Evolutionary conservation across 257 asterid genomes (phyloP).

Genomic region (Haberlea rhodopensis): DNA sequence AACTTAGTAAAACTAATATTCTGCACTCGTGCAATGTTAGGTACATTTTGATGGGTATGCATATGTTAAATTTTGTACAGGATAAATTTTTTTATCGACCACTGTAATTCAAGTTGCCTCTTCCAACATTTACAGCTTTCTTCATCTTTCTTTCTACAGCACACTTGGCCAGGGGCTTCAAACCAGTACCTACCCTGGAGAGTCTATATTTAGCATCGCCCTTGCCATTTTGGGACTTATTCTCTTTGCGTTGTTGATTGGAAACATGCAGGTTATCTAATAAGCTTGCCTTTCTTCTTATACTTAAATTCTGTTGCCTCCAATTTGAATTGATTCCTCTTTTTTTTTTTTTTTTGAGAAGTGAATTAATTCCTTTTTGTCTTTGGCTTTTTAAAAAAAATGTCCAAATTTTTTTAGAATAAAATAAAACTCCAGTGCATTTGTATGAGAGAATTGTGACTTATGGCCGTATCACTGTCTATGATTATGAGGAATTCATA

Average conservation of each 20-base stretch:
- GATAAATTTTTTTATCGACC: background rate
- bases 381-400: background rate
- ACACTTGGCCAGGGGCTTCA: constrained; percentile 98
- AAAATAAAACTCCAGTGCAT: background rate
- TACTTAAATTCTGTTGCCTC: background rate
- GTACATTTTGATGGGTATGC: background rate
- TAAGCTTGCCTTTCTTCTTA: background rate
- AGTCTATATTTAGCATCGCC: constrained; percentile 90
- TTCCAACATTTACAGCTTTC: constrained; percentile 8
- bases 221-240: constrained; percentile 93
- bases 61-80: background rate
- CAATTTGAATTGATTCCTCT: no score
- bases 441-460: constrained; percentile 9
- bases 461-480: background rate
- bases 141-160: constrained; percentile 44
- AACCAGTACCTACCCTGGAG: constrained; percentile 95
- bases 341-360: no score
- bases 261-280: constrained; percentile 90
- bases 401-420: background rate
- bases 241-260: constrained; percentile 96
- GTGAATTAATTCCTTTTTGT: background rate
- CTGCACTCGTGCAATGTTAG: background rate
- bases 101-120: constrained; percentile 3
- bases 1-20: constrained; percentile 10
- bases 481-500: constrained; percentile 7